Evolutionary conservation across 2,329 filamentous ascomycete species (phyloP), one percentile per base, ranked within the genome.

Genomic region (Paramyrothecium roridum): DNA sequence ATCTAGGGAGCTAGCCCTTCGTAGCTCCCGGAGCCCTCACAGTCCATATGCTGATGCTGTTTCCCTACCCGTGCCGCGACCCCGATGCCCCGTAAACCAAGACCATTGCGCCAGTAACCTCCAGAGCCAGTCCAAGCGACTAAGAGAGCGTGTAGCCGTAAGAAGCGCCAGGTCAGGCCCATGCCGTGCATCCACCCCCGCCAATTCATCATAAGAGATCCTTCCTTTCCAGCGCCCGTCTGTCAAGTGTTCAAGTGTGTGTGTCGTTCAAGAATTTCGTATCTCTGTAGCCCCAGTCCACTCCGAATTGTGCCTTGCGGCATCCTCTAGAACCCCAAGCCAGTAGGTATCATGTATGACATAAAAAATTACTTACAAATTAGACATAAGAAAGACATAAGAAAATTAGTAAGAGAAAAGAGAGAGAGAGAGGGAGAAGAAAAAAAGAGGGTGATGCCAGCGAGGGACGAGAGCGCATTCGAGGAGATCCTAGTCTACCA

Each of bases 291-390:
- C 54, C 58, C 62, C 59, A 51, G 56, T 60, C 55, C 57, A 59
- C 58, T 50, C 50, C 60, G 48, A 55, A 57, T 59, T 54, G 34
- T 64, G 73, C 75, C 74, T 77, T 65, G 73, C 73, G 73, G 73
- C 73, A 62, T 69, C 68, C 66, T 75, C 67, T 75, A 70, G 60
- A 61, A 30, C 57, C 66, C 70, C 63, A 69, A 63, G 59, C 68
- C 65, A 66, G 67, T 64, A 63, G 66, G 67, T 70, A 65, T 67
- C 66, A 65, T 70, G 67, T 64, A 64, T 61, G 52, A 56, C 50
- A 51, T 58, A 60, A 56, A 57, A 55, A 55, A 59, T 62, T 58
- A 62, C 60, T 57, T 56, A 54, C 60, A 67, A 63, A 20, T 34
- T 53, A 61, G 64, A 67, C 63, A 20, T 34, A 52, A 58, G 56